phyloP scores from a whole-genome alignment of 176 grass and related monocot species.

The Oryza meyeriana region DNA sequence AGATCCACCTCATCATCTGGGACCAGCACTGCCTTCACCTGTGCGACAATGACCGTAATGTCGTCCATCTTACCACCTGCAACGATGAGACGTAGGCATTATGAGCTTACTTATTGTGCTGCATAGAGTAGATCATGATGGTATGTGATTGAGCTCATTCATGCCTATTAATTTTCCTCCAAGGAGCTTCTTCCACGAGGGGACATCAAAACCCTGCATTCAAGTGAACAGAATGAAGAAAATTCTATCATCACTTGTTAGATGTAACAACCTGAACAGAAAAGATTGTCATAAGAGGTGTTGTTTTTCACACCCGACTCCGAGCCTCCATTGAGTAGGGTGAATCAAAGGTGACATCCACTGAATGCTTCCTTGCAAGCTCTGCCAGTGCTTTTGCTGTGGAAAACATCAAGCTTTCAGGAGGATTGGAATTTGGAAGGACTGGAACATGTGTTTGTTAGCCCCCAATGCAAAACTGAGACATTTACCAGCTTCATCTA shows the following conservation, averaged over 20 bases:
- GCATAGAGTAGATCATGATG: slow-evolving; percentile 3
- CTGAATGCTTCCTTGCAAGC: slow-evolving; percentile 81
- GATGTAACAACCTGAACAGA: not conserved
- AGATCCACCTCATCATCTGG: slow-evolving; percentile 37
- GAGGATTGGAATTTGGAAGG: not conserved
- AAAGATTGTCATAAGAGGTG: not conserved
- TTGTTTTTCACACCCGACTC: slow-evolving; percentile 51
- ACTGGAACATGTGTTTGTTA: not conserved
- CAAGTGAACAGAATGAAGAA: slow-evolving; percentile 3
- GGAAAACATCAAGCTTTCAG: slow-evolving; percentile 5
- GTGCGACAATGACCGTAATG: slow-evolving; percentile 75
- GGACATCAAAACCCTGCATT: slow-evolving; percentile 82
- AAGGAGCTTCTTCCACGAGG: slow-evolving; percentile 77
- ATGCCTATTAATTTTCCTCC: slow-evolving; percentile 83
- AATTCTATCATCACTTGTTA: not conserved
- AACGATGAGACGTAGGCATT: not conserved
- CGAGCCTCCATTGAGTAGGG: slow-evolving; percentile 83
- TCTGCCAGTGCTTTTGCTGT: slow-evolving; percentile 78
- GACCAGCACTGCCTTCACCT: slow-evolving; percentile 40
- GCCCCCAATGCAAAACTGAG: not conserved
- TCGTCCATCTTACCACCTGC: slow-evolving; percentile 97
- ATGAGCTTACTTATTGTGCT: not conserved
- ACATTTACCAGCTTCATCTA: slow-evolving; percentile 69
- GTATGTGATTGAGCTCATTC: not conserved
- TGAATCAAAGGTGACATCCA: slow-evolving; percentile 83